Evolutionary conservation across 768 basidiomycete genomes (phyloP), one percentile per base, ranked within the genome.

Genomic region (Auricularia cornea): DNA sequence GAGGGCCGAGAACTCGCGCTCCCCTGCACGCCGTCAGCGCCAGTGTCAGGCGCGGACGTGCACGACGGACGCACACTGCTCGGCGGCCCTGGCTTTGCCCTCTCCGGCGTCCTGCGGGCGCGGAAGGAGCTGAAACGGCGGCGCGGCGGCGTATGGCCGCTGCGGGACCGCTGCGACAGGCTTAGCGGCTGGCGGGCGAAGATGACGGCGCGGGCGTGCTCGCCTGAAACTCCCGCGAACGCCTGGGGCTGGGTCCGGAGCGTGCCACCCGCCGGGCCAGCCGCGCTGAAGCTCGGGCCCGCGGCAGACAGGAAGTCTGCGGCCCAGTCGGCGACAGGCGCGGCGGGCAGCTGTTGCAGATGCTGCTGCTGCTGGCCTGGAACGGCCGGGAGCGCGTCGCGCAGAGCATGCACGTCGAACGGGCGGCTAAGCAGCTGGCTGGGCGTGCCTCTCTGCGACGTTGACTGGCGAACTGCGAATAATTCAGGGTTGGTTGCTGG

Each of bases 381-480:
- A 38, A 68, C 59, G n/a, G n/a, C n/a, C 3, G 85, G 83, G 20
- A 88, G 71, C 8, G 84, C 73, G 32, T 74, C 72, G 62, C 77
- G 80, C 63, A 89, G 73, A n/a, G 78, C 77, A 59, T 66, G 66
- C 33, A 69, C 63, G 38, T 80, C 77, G 71, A 57, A 57, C 30
- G 54, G 54, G 54, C 54, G 54, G 54, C 44, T 18, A 18, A 20
- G n/a, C n/a, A n/a, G n/a, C n/a, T n/a, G n/a, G n/a, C n/a, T n/a
- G n/a, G n/a, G n/a, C n/a, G n/a, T n/a, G n/a, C n/a, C n/a, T n/a
- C n/a, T n/a, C n/a, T n/a, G n/a, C n/a, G n/a, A n/a, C n/a, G n/a
- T n/a, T n/a, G n/a, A n/a, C n/a, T n/a, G n/a, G n/a, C n/a, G n/a
- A n/a, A n/a, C n/a, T n/a, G n/a, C n/a, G n/a, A n/a, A n/a, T n/a